Base-by-base conservation (phyloP, 768 basidiomycete genomes). In the Hysterangium stoloniferum region DNA sequence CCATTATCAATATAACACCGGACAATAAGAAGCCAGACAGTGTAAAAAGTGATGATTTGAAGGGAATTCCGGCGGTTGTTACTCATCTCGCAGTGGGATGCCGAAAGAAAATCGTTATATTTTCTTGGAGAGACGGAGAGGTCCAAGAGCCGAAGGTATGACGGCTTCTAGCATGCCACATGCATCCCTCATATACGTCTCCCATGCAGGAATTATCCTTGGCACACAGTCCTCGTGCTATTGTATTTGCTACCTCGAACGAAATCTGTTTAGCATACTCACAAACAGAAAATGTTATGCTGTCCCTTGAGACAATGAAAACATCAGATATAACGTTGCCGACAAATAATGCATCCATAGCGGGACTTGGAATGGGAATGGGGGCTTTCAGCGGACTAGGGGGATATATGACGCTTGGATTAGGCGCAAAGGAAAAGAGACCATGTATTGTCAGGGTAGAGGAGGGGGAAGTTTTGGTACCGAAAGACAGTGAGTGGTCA, bases 221-320 rank as follows among this genome's bases (percentile, higher is more conserved):
- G 3, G 87, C 94, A 11, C 95, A 98, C 62, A 92, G 93, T 7
- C 84, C 96, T n/a, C 79, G 96, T 34, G 73, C 77, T 0, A 82
- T 96, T 44, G 71, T 82, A 2, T 94, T 97, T 62, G 65, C 90
- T 44, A 70, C 79, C 53, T 59, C 75, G 4, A 72, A 80, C 22
- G 71, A 71, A 1, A 71, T 77, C 7, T 84, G 85, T 56, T 80
- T 93, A 55, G 88, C 85, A 0, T 92, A 92, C 63, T 79, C 86
- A n/a, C 73, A 79, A 0, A 79, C 84, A 0, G 86, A 87, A 56
- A 79, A 84, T 62, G 85, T 82, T 1, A 66, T 93, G 6, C 86
- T 90, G 56, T 80, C 78, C 2, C 66, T 89, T 32, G 70, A 75
- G 33, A 75, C 72, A 1, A 77, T 78, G 70, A 68, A 75, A 2